Evolutionary conservation across 345 rosid genomes (phyloP).

Genomic region (Eucalyptus albens): DNA sequence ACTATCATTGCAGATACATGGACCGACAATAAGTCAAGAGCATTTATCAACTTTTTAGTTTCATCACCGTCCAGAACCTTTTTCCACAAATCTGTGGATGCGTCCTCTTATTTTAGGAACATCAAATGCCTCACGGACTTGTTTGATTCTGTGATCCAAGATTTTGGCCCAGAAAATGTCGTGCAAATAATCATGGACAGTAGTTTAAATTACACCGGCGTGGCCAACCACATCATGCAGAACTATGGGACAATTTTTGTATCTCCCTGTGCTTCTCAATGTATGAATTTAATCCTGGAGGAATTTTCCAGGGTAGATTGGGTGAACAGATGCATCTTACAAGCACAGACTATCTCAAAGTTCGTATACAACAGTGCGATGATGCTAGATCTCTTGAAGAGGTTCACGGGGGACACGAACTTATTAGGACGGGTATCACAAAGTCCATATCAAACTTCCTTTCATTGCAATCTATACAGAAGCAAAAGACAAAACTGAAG

Average conservation of each 20-base stretch:
- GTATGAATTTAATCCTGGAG: conserved; percentile 64
- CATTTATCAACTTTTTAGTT: conserved; percentile 70
- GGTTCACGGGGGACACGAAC: conserved; percentile 64
- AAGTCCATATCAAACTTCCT: conserved; percentile 60
- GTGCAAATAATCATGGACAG: conserved; percentile 82
- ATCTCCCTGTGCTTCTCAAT: conserved; percentile 86
- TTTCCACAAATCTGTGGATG: conserved; percentile 78
- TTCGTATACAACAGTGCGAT: conserved; percentile 53
- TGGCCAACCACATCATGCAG: conserved; percentile 63
- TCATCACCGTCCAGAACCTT: conserved; percentile 74
- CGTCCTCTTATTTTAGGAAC: conserved; percentile 69
- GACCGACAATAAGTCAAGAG: conserved; percentile 81
- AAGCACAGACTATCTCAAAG: conserved; percentile 65
- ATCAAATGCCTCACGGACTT: conserved; percentile 61
- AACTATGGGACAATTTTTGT: conserved; percentile 66
- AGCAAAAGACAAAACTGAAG: conserved; percentile 59
- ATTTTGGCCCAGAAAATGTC: conserved; percentile 58
- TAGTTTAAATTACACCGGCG: conserved; percentile 47
- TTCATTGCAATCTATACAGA: conserved; percentile 63
- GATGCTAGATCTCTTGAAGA: conserved; percentile 72
- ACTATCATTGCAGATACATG: conserved; percentile 73
- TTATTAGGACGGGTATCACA: conserved; percentile 65
- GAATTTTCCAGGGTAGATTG: conserved; percentile 86
- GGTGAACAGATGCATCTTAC: conserved; percentile 66
- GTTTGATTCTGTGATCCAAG: conserved; percentile 76